A percentile compares a stretch with the other conserved stretches of the same genome.
phyloP scores from a whole-genome alignment of 1,139 yeast species.

The Lodderomyces elongisporus region DNA sequence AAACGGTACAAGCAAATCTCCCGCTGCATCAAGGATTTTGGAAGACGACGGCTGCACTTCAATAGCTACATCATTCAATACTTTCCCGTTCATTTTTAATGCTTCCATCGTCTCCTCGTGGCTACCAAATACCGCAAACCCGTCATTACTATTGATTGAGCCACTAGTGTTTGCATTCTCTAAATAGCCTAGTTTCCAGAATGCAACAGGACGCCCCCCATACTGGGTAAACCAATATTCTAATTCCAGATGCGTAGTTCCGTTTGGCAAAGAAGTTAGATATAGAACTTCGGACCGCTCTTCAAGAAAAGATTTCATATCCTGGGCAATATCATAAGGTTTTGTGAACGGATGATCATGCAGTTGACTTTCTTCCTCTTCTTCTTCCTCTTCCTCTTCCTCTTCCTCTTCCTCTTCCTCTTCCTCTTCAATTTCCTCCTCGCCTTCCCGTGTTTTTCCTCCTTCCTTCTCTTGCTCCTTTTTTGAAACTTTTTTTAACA shows the following conservation, averaged over 20 bases:
- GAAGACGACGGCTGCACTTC: conserved; percentile 87
- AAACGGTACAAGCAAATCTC: conserved; percentile 74
- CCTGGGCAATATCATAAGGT: conserved; percentile 74
- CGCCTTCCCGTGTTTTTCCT: too few relatives aligned
- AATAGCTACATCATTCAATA: conserved; percentile 65
- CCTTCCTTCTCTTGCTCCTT: too few relatives aligned
- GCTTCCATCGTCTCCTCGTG: conserved; percentile 86
- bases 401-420: too few relatives aligned
- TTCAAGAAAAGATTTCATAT: conserved; percentile 58
- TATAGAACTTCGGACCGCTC: conserved; percentile 79
- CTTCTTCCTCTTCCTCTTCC: too few relatives aligned
- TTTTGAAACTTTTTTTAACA: conserved; percentile 54
- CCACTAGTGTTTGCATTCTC: too few relatives aligned
- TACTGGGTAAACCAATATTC: conserved; percentile 89
- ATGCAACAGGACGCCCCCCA: conserved; percentile 83
- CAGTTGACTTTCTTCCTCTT: background rate
- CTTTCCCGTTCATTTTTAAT: conserved; percentile 73
- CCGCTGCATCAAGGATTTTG: conserved; percentile 72
- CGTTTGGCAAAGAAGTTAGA: conserved; percentile 72
- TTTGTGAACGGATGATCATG: conserved; percentile 54
- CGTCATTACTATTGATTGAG: conserved; percentile 28
- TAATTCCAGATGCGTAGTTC: conserved; percentile 84
- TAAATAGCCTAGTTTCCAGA: conserved; percentile 72
- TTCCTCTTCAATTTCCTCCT: background rate
- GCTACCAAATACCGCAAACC: conserved; percentile 78